phyloP scores from a whole-genome alignment of 495 filamentous ascomycete genomes.

The Cercophora sp. region DNA sequence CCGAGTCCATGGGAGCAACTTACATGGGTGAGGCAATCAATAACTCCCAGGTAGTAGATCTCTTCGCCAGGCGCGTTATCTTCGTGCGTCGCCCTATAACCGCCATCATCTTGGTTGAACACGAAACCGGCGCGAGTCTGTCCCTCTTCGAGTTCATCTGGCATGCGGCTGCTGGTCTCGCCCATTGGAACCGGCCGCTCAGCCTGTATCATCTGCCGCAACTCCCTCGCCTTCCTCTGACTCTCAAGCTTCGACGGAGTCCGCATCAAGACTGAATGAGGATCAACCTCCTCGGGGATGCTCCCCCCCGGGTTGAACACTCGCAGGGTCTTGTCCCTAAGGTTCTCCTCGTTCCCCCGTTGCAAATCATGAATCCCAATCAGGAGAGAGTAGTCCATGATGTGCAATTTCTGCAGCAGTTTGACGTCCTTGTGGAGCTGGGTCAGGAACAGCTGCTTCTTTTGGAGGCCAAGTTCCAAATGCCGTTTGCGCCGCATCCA shows the following conservation, averaged over 20 bases:
- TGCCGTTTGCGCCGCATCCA: conserved; percentile 85
- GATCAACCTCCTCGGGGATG: conserved; percentile 46
- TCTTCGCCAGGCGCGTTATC: conserved; percentile 79
- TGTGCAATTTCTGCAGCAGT: conserved; percentile 78
- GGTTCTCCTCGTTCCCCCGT: conserved; percentile 89
- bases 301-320: conserved; percentile 92
- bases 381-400: conserved; percentile 98
- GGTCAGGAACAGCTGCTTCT: conserved; percentile 79
- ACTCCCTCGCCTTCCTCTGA: conserved; percentile 83
- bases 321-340: conserved; percentile 89
- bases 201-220: conserved; percentile 86
- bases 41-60: conserved; percentile 97
- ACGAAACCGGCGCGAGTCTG: conserved; percentile 50
- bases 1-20: conserved; percentile 28
- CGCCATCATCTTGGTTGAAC: conserved; percentile 93
- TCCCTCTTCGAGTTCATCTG: conserved; percentile 72
- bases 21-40: conserved; percentile 95
- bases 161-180: conserved; percentile 78
- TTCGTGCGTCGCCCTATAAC: conserved; percentile 89
- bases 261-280: conserved; percentile 65
- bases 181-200: conserved; percentile 91
- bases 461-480: conserved; percentile 80
- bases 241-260: conserved; percentile 95
- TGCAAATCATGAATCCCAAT: conserved; percentile 89
- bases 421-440: conserved; percentile 86